Base-by-base conservation (phyloP, 192 early-diverging fungal species). In the Entomortierella lignicola region DNA sequence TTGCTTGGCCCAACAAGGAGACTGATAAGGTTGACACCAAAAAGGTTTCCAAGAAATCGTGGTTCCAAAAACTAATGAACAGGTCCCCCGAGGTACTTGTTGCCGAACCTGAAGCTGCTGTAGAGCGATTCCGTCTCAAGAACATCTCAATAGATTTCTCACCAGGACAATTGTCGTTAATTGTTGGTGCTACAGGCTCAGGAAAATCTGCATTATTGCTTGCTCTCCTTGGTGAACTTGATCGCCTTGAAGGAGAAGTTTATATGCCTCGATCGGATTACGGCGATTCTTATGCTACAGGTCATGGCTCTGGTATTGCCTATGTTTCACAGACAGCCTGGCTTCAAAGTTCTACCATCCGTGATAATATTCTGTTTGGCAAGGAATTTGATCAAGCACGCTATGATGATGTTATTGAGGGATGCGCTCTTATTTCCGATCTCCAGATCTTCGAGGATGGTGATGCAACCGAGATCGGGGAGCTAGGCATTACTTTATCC, bases 171-270 rank as follows among this genome's bases (percentile, higher is more conserved):
- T 81, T 96, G 10, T 91, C 91, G n/a, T 85, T 96, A 17, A 80
- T 99, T 13, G 90, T 88, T 29, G 97, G 97, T 6, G 84, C 93
- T 21, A 97, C 96, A 17, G 97, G 95, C 1, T 84, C 88, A 27
- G 97, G 97, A 31, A 99, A 99, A 77, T 89, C 91, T 27, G 91
- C 91, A 15, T 69, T 99, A 52, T 70, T 97, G 11, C 51, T 90
- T 21, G 92, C 94, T 48, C 85, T 97, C 29, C 80, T 97, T 11
- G 95, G 95, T n/a, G 96, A 97, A 79, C 94, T 96, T 67, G 77
- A 84, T 23, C 72, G 80, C 31, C 55, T 80, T 21, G 69, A 69
- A 21, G 85, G 85, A 53, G 47, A 72, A 13, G 77, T 82, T 29
- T 71, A 88, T 18, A 66, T 88, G 32, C 87, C 87, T 15, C 53